Evolutionary conservation across 2,329 filamentous ascomycete species (phyloP).

Genomic region (Cytospora piceae): DNA sequence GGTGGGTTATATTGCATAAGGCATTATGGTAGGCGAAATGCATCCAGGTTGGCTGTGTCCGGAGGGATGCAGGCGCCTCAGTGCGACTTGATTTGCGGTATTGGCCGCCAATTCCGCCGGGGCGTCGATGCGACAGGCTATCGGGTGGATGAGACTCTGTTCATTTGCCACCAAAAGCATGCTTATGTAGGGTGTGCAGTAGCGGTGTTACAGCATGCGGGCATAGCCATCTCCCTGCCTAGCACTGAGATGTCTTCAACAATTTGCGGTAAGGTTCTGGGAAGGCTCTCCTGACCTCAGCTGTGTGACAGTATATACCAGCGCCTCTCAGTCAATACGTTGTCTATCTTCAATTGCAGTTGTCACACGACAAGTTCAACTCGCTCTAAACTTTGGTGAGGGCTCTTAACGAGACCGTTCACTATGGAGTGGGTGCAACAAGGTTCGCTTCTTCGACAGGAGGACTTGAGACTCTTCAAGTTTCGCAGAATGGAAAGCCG

Average conservation of each 20-base stretch:
- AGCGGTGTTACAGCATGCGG: too few species aligned
- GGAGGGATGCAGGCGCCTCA: neutral
- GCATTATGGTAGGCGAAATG: neutral
- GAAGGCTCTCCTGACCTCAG: neutral
- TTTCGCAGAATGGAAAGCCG: neutral
- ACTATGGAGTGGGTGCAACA: slow-evolving; percentile 11
- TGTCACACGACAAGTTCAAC: too few species aligned
- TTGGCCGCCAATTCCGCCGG: neutral
- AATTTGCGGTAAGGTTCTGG: neutral
- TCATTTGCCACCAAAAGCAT: too few species aligned
- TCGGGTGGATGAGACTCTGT: too few species aligned
- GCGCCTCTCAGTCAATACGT: neutral
- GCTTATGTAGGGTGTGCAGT: too few species aligned
- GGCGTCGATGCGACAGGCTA: too few species aligned
- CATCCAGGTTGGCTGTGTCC: neutral
- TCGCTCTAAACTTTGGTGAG: neutral
- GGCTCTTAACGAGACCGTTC: neutral
- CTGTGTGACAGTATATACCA: neutral
- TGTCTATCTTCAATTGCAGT: neutral
- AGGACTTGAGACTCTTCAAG: neutral
- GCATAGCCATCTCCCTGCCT: neutral
- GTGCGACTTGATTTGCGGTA: neutral
- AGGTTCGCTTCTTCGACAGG: neutral
- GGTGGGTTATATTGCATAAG: neutral
- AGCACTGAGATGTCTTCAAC: neutral